Percentiles rank a stretch among this genome's conserved stretches.
phyloP scores from a whole-genome alignment of 495 filamentous ascomycete species.

The Annulohypoxylon bovei region DNA sequence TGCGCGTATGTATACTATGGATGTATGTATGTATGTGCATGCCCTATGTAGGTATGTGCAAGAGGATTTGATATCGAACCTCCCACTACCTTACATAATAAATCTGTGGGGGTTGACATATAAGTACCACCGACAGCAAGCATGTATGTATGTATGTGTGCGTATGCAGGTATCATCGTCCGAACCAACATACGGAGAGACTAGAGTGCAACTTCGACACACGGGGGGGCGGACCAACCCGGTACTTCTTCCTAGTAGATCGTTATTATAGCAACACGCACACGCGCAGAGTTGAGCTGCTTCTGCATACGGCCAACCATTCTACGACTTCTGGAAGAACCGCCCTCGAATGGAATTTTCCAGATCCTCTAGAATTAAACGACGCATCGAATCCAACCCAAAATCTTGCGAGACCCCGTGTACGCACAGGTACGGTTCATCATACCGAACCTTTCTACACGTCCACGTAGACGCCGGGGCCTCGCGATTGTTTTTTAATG shows the following conservation, averaged over 20 bases:
- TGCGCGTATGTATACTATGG: too few relatives aligned
- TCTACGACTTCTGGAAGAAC: constrained; percentile 31
- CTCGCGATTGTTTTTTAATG: not conserved
- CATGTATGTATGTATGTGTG: constrained; percentile 27
- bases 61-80: constrained; percentile 22
- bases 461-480: constrained; percentile 37
- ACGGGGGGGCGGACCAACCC: constrained; percentile 43
- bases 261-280: constrained; percentile 40
- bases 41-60: constrained; percentile 3
- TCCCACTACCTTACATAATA: constrained; percentile 40
- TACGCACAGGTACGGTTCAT: constrained; percentile 20
- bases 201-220: constrained; percentile 40
- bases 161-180: constrained; percentile 40
- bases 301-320: constrained; percentile 37
- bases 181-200: constrained; percentile 38
- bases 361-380: constrained; percentile 42
- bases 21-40: constrained; percentile 5
- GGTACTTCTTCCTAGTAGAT: constrained; percentile 46
- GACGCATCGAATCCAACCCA: constrained; percentile 41
- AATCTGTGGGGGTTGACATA: constrained; percentile 43
- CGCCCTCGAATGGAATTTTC: constrained; percentile 39
- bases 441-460: constrained; percentile 37
- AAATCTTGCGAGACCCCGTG: constrained; percentile 32
- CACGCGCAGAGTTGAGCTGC: constrained; percentile 31
- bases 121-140: constrained; percentile 39